Evolutionary conservation across 2,329 filamentous ascomycete species (phyloP).

Genomic region (Chaetomiaceae sp.): DNA sequence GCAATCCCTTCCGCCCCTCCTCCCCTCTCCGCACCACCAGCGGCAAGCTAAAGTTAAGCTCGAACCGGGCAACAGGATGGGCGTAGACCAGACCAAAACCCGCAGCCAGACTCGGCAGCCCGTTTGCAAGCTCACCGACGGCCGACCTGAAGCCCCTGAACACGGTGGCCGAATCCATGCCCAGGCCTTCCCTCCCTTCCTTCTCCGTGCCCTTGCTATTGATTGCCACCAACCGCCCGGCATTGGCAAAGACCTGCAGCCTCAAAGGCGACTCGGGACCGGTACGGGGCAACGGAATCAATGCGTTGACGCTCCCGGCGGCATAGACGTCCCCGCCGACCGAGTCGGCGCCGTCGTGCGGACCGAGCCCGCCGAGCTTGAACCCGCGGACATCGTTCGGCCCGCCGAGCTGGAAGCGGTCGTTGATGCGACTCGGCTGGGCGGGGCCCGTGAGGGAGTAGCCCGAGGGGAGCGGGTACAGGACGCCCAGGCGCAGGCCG

Average conservation of each 20-base stretch:
- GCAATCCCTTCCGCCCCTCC: constrained; percentile 82
- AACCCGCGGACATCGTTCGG: constrained; percentile 95
- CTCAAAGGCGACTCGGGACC: constrained; percentile 80
- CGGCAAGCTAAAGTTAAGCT: constrained; percentile 91
- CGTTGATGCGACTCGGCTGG: constrained; percentile 75
- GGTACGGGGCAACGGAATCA: constrained; percentile 77
- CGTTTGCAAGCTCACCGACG: constrained; percentile 65
- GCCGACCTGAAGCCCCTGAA: constrained; percentile 55
- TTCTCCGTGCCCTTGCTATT: constrained; percentile 47
- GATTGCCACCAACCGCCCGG: constrained; percentile 76
- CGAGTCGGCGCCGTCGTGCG: constrained; percentile 78
- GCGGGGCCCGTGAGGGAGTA: constrained; percentile 48
- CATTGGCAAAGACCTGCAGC: constrained; percentile 87
- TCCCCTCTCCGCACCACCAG: constrained; percentile 78
- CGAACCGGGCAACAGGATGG: constrained; percentile 87
- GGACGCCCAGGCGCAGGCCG: constrained; percentile 73
- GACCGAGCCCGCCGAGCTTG: constrained; percentile 81
- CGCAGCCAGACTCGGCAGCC: constrained; percentile 77
- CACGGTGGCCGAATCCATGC: constrained; percentile 43
- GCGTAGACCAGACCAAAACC: constrained; percentile 92
- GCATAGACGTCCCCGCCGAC: constrained; percentile 90
- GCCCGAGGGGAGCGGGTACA: constrained; percentile 74
- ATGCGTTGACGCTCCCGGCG: constrained; percentile 79
- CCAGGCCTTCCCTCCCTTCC: constrained; percentile 42
- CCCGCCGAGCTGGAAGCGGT: constrained; percentile 91